phyloP scores from a whole-genome alignment of 2,329 filamentous ascomycete genomes.

The Setomelanomma holmii region DNA sequence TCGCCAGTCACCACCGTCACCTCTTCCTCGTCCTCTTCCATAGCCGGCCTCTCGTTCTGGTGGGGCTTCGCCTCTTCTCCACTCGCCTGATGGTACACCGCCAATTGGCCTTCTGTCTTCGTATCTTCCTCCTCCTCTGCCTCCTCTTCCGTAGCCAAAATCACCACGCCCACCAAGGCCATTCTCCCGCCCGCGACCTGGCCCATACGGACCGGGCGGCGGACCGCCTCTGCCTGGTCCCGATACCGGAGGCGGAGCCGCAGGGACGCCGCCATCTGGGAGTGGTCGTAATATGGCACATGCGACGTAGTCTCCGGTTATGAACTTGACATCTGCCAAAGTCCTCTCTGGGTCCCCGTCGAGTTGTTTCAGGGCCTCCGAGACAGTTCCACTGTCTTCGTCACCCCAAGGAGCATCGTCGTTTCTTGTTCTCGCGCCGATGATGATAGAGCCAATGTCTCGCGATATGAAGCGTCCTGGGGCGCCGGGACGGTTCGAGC shows the following conservation, averaged over 20 bases:
- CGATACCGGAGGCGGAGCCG: constrained; percentile 59
- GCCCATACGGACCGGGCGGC: constrained; percentile 33
- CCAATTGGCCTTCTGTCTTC: constrained; percentile 49
- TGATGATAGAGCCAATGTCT: constrained; percentile 81
- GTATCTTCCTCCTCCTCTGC: constrained; percentile 43
- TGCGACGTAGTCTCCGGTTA: constrained; percentile 87
- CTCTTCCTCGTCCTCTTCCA: constrained; percentile 47
- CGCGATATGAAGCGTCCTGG: constrained; percentile 74
- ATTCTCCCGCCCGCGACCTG: constrained; percentile 38
- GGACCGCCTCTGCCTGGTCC: constrained; percentile 40
- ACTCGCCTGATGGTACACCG: constrained; percentile 65
- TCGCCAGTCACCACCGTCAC: constrained; percentile 34
- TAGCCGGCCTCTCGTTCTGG: constrained; percentile 56
- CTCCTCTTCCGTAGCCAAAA: constrained; percentile 47
- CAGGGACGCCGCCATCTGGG: constrained; percentile 75
- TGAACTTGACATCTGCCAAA: constrained; percentile 77
- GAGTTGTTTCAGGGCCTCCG: constrained; percentile 52
- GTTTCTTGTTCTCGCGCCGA: constrained; percentile 58
- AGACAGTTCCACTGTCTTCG: constrained; percentile 20
- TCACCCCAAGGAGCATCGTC: constrained; percentile 24
- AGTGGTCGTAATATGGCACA: constrained; percentile 81
- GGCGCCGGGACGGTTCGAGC: constrained; percentile 50
- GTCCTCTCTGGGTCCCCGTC: constrained; percentile 74
- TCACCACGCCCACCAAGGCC: constrained; percentile 44
- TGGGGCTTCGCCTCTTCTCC: constrained; percentile 70